Conservation (phyloP, 2,329 filamentous ascomycete genomes). For the Cytospora chrysosperma region DNA sequence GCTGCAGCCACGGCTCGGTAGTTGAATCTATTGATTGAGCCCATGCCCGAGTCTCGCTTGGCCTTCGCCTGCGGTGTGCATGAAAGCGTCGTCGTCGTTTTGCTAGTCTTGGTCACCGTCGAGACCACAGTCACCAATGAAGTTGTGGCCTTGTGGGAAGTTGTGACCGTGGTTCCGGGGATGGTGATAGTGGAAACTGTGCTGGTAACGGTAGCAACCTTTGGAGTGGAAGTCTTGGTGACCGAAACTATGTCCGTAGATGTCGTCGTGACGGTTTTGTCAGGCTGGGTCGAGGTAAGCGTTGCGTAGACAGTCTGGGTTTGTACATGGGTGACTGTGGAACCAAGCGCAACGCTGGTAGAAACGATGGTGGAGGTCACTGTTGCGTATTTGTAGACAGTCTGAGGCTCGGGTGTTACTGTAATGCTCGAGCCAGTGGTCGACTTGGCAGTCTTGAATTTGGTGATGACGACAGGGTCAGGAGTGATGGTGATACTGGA, state of each 20-base stretch:
- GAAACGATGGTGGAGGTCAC: conserved; percentile 26
- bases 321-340: conserved; percentile 21
- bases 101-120: conserved; percentile 26
- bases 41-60: neutral
- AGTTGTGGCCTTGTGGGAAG: conserved; percentile 24
- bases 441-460: conserved; percentile 2
- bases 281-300: conserved; percentile 6
- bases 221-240: conserved; percentile 25
- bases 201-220: conserved; percentile 33
- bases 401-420: neutral
- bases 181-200: conserved; percentile 29
- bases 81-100: conserved; percentile 26
- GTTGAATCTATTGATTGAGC: neutral
- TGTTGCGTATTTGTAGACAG: neutral
- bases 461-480: neutral
- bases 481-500: neutral
- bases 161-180: conserved; percentile 19
- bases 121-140: conserved; percentile 23
- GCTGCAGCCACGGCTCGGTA: neutral
- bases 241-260: neutral
- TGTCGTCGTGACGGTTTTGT: neutral
- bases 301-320: conserved; percentile 27
- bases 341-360: conserved; percentile 27
- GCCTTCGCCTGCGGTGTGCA: conserved; percentile 16
- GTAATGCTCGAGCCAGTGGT: neutral